A percentile compares a stretch with the other conserved stretches of the same genome.
phyloP scores from a whole-genome alignment of 2,329 filamentous ascomycete species.

The Penicillium sp. region DNA sequence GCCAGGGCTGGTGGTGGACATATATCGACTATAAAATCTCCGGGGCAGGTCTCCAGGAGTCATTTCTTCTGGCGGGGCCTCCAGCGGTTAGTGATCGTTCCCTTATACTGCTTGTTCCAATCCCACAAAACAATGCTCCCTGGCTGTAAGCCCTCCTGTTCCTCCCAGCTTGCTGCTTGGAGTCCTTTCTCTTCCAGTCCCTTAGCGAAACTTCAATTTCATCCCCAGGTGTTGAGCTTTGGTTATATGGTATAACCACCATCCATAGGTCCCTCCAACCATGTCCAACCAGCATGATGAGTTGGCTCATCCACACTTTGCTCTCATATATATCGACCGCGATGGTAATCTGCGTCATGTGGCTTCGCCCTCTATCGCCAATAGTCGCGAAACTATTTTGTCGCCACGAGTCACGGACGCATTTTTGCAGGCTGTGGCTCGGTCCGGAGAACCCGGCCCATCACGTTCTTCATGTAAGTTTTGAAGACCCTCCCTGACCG shows the following conservation, averaged over 20 bases:
- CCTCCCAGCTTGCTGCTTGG: constrained; percentile 9
- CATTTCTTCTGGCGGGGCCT: constrained; percentile 8
- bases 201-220: constrained; percentile 4
- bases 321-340: constrained; percentile 33
- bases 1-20: constrained; percentile 8
- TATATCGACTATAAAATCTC: constrained; percentile 17
- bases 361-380: constrained; percentile 30
- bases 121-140: constrained; percentile 13
- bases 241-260: constrained; percentile 11
- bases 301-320: constrained; percentile 29
- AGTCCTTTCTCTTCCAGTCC: background rate
- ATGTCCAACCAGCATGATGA: constrained; percentile 25
- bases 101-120: constrained; percentile 3
- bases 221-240: constrained; percentile 1
- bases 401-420: constrained; percentile 30
- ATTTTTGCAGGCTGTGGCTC: constrained; percentile 32
- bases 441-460: constrained; percentile 22
- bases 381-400: constrained; percentile 28
- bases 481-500: background rate
- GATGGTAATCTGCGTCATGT: constrained; percentile 32
- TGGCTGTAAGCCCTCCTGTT: constrained; percentile 12
- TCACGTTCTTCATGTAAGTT: constrained; percentile 21
- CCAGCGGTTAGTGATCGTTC: constrained; percentile 1
- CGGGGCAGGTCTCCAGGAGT: constrained; percentile 5
- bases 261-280: background rate